Base-by-base conservation (phyloP, 2,329 filamentous ascomycete genomes). In the Penicillium sp. region DNA sequence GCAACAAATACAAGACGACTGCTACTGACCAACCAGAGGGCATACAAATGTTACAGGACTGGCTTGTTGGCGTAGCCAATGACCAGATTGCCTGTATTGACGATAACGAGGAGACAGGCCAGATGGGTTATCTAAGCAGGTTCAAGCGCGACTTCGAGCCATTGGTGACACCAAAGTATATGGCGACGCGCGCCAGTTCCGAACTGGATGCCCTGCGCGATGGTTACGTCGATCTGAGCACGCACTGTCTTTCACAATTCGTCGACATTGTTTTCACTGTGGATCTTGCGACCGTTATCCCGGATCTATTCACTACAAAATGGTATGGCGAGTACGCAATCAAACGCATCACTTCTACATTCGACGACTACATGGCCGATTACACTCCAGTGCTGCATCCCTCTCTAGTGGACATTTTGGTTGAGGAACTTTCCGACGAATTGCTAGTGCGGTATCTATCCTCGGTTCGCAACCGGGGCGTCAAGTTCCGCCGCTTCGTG, bases 21-120 rank as follows among this genome's bases (percentile, higher is more conserved):
- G 63, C 75, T 51, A 67, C 71, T 12, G 76, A 78, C 15, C 72
- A 75, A 55, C 66, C 69, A 65, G 91, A 96, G 69, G 84, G 88
- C 3, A 78, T 96, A 23, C 90, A 96, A 69, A 72, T 80, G 17
- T 70, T 86, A 36, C 84, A 87, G 67, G 94, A 99, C 75, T 99
- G 93, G 91, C 87, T 99, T 49, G 86, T 99, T 46, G 92, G 94
- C 39, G 91, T 95, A 51, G 94, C 95, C 62, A 99, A 99, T 75
- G 94, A 99, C 75, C 94, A 99, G 72, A 97, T 99, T 69, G 92
- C 92, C 50, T 97, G 91, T 73, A 96, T 99, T 66, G 94, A 97
- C 71, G 95, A 97, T 70, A 84, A 84, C 53, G 75, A 82, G 67
- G 88, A 88, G 60, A 88, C 90, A 55, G 88, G 90, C 46, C 85